Conservation (phyloP, 2,329 filamentous ascomycete species). For the Alternaria triticina region DNA sequence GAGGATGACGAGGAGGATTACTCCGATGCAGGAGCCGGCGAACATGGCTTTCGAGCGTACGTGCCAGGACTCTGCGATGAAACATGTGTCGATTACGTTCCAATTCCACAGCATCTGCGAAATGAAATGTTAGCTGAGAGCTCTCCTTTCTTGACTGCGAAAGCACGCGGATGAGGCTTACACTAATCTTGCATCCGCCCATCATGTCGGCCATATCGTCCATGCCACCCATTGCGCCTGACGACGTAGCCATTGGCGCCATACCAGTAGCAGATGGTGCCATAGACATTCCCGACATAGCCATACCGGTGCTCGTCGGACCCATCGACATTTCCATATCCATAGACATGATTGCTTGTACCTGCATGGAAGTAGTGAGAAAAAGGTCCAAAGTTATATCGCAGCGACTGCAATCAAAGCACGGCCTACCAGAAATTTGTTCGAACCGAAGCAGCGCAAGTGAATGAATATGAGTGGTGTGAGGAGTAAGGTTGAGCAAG, state of each 20-base stretch:
- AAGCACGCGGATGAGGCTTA: constrained; percentile 9
- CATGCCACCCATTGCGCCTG: constrained; percentile 31
- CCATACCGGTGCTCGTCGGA: background rate
- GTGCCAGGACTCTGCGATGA: constrained; percentile 75
- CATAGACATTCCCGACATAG: constrained; percentile 15
- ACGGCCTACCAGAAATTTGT: background rate
- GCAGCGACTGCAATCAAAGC: background rate
- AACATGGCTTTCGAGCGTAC: constrained; percentile 74
- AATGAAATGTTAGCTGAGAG: background rate
- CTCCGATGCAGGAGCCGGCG: constrained; percentile 80
- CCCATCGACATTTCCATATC: constrained; percentile 4
- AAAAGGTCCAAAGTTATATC: background rate
- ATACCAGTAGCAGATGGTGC: constrained; percentile 8
- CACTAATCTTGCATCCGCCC: constrained; percentile 42
- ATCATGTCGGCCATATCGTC: constrained; percentile 30
- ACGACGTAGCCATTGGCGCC: constrained; percentile 20
- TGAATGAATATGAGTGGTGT: background rate
- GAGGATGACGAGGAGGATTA: constrained; percentile 72
- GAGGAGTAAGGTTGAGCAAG: constrained; percentile 10
- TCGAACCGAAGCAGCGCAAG: background rate
- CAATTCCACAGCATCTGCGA: constrained; percentile 77
- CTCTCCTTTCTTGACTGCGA: background rate
- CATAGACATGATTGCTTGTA: constrained; percentile 18
- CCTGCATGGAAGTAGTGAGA: background rate
- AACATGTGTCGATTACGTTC: constrained; percentile 74